Conservation (phyloP, 2,329 filamentous ascomycete genomes). For the Tolypocladium amazonense region DNA sequence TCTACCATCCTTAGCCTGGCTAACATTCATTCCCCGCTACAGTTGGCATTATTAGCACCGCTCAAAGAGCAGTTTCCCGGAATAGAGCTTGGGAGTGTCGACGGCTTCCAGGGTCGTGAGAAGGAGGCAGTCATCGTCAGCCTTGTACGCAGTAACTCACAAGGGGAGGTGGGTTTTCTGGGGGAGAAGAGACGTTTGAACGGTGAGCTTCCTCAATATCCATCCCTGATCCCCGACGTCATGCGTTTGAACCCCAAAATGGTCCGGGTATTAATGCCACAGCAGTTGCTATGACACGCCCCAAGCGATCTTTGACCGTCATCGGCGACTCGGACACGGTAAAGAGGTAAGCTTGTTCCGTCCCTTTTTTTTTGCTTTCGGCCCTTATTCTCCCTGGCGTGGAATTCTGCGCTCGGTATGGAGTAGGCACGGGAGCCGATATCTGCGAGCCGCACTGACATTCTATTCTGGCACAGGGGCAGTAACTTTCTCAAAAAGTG, state of each 20-base stretch:
- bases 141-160: constrained; percentile 82
- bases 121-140: constrained; percentile 93
- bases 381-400: too few relatives aligned
- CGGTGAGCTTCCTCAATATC: constrained; percentile 43
- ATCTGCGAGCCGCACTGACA: neutral
- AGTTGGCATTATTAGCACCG: constrained; percentile 69
- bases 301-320: constrained; percentile 79
- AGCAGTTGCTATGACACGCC: constrained; percentile 95
- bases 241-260: neutral
- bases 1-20: constrained; percentile 7
- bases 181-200: constrained; percentile 88
- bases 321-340: constrained; percentile 94
- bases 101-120: constrained; percentile 94
- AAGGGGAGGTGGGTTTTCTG: constrained; percentile 85
- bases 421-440: neutral
- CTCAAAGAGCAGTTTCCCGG: constrained; percentile 75
- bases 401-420: neutral
- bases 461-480: constrained; percentile 43
- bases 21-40: constrained; percentile 1
- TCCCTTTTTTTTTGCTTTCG: neutral
- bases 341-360: constrained; percentile 55
- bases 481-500: constrained; percentile 77
- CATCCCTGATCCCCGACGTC: constrained; percentile 15
- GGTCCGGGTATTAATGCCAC: neutral
- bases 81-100: constrained; percentile 90